phyloP scores from a whole-genome alignment of 2,329 filamentous ascomycete species.

The Bipolaris gigantea region DNA sequence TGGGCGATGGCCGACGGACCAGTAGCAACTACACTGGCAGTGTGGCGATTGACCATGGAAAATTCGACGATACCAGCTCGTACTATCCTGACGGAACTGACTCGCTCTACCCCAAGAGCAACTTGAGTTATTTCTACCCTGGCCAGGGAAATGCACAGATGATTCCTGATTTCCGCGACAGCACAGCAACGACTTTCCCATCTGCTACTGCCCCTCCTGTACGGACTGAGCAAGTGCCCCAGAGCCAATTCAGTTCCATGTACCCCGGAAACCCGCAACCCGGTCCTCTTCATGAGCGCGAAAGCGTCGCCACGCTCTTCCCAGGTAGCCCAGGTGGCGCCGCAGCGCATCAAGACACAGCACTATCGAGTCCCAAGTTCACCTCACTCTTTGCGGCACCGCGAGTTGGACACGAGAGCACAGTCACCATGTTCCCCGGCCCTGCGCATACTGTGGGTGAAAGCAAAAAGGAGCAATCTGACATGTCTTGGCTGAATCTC shows the following conservation, averaged over 20 bases:
- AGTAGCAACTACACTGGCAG: slow-evolving; percentile 52
- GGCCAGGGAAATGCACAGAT: slow-evolving; percentile 50
- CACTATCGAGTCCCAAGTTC: slow-evolving; percentile 55
- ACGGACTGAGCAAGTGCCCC: slow-evolving; percentile 18
- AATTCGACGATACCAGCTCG: slow-evolving; percentile 59
- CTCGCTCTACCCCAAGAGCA: slow-evolving; percentile 52
- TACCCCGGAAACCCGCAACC: slow-evolving; percentile 34
- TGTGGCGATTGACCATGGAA: slow-evolving; percentile 46
- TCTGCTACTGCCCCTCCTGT: slow-evolving; percentile 22
- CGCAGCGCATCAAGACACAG: slow-evolving; percentile 10
- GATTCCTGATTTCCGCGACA: slow-evolving; percentile 66
- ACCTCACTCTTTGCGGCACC: slow-evolving; percentile 47
- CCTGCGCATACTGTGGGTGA: slow-evolving; percentile 18
- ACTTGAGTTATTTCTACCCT: slow-evolving; percentile 55
- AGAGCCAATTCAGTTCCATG: slow-evolving; percentile 33
- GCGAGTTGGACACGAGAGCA: slow-evolving; percentile 63
- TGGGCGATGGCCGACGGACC: slow-evolving; percentile 39
- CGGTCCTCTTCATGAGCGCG: slow-evolving; percentile 47
- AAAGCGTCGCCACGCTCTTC: slow-evolving; percentile 52
- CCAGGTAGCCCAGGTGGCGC: slow-evolving; percentile 32
- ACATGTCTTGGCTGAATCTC: slow-evolving; percentile 82
- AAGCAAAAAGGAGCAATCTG: slow-evolving; percentile 47
- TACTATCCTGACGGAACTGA: slow-evolving; percentile 41
- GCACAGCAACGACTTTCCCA: slow-evolving; percentile 46
- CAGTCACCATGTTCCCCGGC: slow-evolving; percentile 37